phyloP scores from a whole-genome alignment of 768 basidiomycete species.

The Amanita pallidorosea region DNA sequence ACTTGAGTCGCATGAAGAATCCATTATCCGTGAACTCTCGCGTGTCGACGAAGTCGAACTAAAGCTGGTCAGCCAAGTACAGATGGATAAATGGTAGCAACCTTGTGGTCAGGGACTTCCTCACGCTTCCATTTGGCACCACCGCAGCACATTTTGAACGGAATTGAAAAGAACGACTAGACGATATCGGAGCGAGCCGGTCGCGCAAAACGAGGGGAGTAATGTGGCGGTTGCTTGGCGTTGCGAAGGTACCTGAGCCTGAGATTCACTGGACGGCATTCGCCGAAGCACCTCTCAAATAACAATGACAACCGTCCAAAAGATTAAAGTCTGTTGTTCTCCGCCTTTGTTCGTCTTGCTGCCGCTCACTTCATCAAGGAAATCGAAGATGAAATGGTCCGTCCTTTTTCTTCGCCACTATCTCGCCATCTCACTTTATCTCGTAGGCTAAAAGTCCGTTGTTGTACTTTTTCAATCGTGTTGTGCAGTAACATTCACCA shows the following conservation, averaged over 20 bases:
- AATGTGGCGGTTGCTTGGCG: constrained; percentile 8
- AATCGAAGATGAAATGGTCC: constrained; percentile 96
- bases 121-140: constrained; percentile 94
- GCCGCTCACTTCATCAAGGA: constrained; percentile 37
- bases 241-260: neutral
- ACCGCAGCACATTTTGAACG: constrained; percentile 47
- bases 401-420: constrained; percentile 14
- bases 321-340: constrained; percentile 55
- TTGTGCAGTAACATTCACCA: constrained; percentile 21
- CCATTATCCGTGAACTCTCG: constrained; percentile 86
- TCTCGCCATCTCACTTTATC: constrained; percentile 14
- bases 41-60: constrained; percentile 98
- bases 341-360: constrained; percentile 11
- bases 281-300: constrained; percentile 18
- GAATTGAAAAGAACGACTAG: constrained; percentile 15
- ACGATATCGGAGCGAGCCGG: constrained; percentile 35
- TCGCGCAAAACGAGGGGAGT: constrained; percentile 26
- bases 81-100: constrained; percentile 19
- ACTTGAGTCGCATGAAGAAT: constrained; percentile 83
- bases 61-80: constrained; percentile 13
- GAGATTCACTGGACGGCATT: constrained; percentile 20
- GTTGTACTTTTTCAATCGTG: neutral
- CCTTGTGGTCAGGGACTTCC: constrained; percentile 96
- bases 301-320: constrained; percentile 84
- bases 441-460: constrained; percentile 69